Conservation (phyloP, 2,329 filamentous ascomycete species). For the Aspergillus sp. region DNA sequence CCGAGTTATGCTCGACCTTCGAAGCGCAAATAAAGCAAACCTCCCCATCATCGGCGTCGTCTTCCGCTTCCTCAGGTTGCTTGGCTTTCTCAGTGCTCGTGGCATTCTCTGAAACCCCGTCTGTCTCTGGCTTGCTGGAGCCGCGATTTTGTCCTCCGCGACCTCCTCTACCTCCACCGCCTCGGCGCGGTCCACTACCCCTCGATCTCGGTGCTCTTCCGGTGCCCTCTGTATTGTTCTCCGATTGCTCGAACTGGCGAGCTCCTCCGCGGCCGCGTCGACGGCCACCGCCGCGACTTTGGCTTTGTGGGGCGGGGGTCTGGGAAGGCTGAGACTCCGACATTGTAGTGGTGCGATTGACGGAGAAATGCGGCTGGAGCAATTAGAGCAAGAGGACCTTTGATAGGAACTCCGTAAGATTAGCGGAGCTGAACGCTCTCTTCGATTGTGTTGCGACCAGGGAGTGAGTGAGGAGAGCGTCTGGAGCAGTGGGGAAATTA, state of each 20-base stretch:
- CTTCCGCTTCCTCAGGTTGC: constrained; percentile 26
- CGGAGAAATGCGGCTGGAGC: background rate
- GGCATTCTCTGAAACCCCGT: constrained; percentile 44
- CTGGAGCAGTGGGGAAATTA: constrained; percentile 14
- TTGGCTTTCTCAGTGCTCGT: constrained; percentile 33
- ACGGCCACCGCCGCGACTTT: constrained; percentile 43
- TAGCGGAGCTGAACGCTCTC: constrained; percentile 12
- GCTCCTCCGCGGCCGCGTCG: constrained; percentile 42
- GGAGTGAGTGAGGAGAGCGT: constrained; percentile 7
- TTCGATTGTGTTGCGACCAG: background rate
- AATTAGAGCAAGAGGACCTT: background rate
- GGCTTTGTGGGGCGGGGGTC: constrained; percentile 31
- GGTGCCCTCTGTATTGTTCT: constrained; percentile 23
- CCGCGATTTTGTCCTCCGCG: constrained; percentile 29
- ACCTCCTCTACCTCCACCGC: constrained; percentile 29
- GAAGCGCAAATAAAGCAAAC: constrained; percentile 98
- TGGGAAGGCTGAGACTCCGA: constrained; percentile 30
- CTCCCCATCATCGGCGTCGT: constrained; percentile 66
- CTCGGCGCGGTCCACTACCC: constrained; percentile 32
- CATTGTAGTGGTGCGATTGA: constrained; percentile 22
- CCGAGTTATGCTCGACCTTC: constrained; percentile 78
- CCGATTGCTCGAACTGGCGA: constrained; percentile 29
- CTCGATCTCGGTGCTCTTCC: constrained; percentile 39
- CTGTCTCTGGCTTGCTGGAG: constrained; percentile 16
- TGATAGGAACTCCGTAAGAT: background rate